Base-by-base conservation (phyloP, 2,329 filamentous ascomycete species). In the Didymella segeticola region DNA sequence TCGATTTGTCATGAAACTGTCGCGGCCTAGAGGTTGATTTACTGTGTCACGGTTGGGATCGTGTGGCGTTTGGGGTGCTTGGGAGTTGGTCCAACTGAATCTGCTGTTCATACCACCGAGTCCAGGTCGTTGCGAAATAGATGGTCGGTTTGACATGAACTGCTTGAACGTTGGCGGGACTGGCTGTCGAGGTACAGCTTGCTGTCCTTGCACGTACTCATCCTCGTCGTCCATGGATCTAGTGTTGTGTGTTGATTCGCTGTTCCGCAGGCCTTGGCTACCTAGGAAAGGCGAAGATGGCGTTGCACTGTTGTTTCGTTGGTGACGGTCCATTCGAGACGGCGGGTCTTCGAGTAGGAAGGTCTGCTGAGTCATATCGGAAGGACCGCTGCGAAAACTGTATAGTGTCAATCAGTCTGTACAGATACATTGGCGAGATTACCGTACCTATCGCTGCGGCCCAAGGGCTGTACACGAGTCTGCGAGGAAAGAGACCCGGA, bases 1-100 rank as follows among this genome's bases (percentile, higher is more conserved):
- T 12, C 69, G 69, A 5, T 62, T 50, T 4, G 73, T 75, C 62
- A 74, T 70, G 47, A 71, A 70, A 52, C 67, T 71, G n/a, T 74
- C 72, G 15, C 70, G 70, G 20, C 66, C 51, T 10, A 56, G 26
- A n/a, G 58, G 57, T 29, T 65, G 60, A 3, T 57, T 61, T 26
- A 61, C 56, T 9, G 67, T 68, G 49, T 74, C 70, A 20, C 65
- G 64, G 2, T 47, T 59, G 5, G 66, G 51, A 17, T 73, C 72
- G n/a, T 69, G 64, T 0, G 74, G 73, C 11, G 74, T 76, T 51
- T 74, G 71, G 23, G 74, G 69, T 19, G 72, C 73, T 29, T 76
- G 67, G 1, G 73, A 74, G 45, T 76, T 76, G 5, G 74, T 77
- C 74, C 74, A 76, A 56, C 71, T 75, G 61, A 77, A 77, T 26